Evolutionary conservation across 139 green algal species (phyloP).

Genomic region (Tetradesmus lagerheimii): DNA sequence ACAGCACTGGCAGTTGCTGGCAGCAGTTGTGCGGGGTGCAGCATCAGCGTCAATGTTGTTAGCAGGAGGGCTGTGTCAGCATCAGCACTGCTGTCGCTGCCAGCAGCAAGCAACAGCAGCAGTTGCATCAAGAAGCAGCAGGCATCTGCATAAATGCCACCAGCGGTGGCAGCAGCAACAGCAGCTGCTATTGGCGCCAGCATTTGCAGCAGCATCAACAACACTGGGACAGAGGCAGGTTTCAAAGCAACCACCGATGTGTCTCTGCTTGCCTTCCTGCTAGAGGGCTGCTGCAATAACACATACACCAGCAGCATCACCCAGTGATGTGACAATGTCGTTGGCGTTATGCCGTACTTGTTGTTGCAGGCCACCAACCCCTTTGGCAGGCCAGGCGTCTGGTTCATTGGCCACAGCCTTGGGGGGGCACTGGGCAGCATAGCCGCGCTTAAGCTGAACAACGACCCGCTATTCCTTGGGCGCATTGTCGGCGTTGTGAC

Average conservation of each 20-base stretch:
- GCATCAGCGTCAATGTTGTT: not conserved
- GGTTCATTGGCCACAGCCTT: conserved; percentile 36
- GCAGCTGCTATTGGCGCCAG: no score
- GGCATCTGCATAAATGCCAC: no score
- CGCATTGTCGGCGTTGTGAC: conserved; percentile 7
- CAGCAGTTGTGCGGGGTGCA: not conserved
- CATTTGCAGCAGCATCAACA: no score
- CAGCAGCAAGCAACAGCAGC: not conserved
- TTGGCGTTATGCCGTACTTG: no score
- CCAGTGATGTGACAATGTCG: no score
- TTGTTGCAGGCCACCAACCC: conserved; percentile 21
- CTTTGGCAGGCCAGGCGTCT: not conserved
- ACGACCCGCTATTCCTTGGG: conserved; percentile 4
- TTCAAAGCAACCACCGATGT: no score
- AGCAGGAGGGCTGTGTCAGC: not conserved
- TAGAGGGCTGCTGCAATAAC: no score
- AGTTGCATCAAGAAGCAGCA: no score
- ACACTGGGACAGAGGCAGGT: no score
- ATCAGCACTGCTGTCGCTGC: not conserved
- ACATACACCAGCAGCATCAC: no score
- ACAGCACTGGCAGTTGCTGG: not conserved
- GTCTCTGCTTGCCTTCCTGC: no score
- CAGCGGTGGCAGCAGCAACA: no score
- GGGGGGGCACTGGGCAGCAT: conserved; percentile 28
- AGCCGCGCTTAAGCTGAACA: not conserved